These are phyloP conservation scores for Phoma sp. DNA, from an alignment of 2,329 filamentous ascomycete species.

Conservation along the genomic window DNA sequence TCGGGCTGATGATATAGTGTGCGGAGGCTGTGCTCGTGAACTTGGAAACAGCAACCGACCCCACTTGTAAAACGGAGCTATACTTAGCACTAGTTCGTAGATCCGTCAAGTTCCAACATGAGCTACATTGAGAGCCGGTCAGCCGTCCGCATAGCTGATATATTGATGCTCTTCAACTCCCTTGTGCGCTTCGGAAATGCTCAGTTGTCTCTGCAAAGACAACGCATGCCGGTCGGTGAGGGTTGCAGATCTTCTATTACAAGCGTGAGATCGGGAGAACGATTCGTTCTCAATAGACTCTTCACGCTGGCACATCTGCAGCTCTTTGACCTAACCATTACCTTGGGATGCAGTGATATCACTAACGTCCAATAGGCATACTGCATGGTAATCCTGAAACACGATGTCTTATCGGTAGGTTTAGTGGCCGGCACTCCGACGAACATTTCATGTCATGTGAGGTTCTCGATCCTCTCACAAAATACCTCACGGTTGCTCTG, in stretches of 20 bases:
- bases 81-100: conserved; percentile 17
- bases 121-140: background rate
- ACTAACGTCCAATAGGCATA: conserved; percentile 6
- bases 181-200: background rate
- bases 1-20: conserved; percentile 15
- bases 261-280: background rate
- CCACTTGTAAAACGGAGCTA: conserved; percentile 13
- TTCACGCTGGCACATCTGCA: background rate
- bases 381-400: conserved; percentile 8
- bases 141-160: background rate
- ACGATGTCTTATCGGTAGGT: conserved; percentile 6
- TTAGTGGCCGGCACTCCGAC: conserved; percentile 1
- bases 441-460: background rate
- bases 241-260: background rate
- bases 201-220: background rate
- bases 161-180: background rate
- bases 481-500: background rate
- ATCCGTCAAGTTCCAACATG: conserved; percentile 3
- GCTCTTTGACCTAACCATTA: conserved; percentile 3
- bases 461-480: background rate
- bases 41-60: conserved; percentile 12
- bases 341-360: conserved; percentile 8
- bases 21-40: conserved; percentile 30
- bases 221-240: background rate
- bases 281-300: conserved; percentile 1